Base-by-base conservation (phyloP, 139 green algal genomes). In the Volvox reticuliferus region DNA sequence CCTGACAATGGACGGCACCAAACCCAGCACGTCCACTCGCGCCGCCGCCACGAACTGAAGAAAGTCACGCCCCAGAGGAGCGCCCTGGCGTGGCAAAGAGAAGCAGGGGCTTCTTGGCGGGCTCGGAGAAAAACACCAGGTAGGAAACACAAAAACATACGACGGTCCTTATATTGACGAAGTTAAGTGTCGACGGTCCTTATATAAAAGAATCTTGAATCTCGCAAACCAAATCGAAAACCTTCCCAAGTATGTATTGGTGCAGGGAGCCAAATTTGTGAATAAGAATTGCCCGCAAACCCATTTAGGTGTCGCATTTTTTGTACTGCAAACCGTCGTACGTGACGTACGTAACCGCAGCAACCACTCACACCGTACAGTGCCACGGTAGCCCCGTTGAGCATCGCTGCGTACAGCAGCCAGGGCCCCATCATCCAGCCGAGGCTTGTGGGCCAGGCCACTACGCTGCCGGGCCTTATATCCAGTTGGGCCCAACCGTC, bases 371-470 rank as follows among this genome's bases (percentile, higher is more conserved):
- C 95, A 65, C 97, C 89, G 90, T 97, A 99, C 19, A 99, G 91
- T 1, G 97, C 97, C 6, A 99, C 91, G 30, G 97, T 94, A 0
- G 94, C 97, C 24, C 95, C 94, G 91, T 99, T 99, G 36, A 99
- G 88, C 73, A 99, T 94, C 24, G 93, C 86, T 17, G 95, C 96
- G 88, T 97, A 99, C 3, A 99, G 83, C 61, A 99, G 95, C 96
- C 96, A 99, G 0, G 98, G 97, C 0, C 98, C 98, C 98, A 99
- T 99, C 97, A 99, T 99, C 97, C 97, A 99, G 2, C 97, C 98
- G 36, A 99, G 93, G 87, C 93, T 98, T 68, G 98, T 99, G 32
- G 98, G 98, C 98, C 98, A 99, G 37, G 88, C 93, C 55, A 99
- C 94, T 24, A 97, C 95, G 82, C 97, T 94, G 0, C 93, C 90